These are phyloP conservation scores for Stagonosporopsis tanaceti DNA, from an alignment of 2,329 filamentous ascomycete species.

Conservation along the genomic window DNA sequence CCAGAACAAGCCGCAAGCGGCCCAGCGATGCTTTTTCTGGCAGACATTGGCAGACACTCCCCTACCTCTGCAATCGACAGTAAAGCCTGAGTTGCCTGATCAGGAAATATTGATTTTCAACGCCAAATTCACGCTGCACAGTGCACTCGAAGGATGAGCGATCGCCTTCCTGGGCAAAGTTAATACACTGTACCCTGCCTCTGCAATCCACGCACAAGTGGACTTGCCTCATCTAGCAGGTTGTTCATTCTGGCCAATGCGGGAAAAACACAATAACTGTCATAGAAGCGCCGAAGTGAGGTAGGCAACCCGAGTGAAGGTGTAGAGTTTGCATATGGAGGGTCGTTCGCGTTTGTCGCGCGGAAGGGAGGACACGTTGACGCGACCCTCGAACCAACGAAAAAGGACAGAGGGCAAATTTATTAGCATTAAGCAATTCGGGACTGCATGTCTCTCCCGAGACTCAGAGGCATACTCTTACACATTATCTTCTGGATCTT, in stretches of 20 bases:
- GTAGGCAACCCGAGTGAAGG: not conserved
- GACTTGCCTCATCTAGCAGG: constrained; percentile 1
- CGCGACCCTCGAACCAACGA: not conserved
- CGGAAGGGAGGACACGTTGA: not conserved
- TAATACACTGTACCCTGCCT: constrained; percentile 1
- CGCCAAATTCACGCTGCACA: not conserved
- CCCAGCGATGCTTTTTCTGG: constrained; percentile 8
- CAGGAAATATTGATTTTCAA: not conserved
- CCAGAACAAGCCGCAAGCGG: not conserved
- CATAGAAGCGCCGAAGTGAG: not conserved
- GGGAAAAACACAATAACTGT: too few relatives aligned
- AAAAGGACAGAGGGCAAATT: not conserved
- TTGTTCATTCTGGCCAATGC: not conserved
- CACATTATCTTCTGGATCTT: not conserved
- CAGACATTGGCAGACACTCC: constrained; percentile 6
- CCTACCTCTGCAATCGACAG: constrained; percentile 12
- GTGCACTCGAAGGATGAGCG: constrained; percentile 2
- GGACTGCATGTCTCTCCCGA: not conserved
- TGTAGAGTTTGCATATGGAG: not conserved
- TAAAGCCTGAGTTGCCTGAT: constrained; percentile 1
- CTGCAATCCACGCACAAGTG: not conserved
- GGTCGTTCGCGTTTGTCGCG: not conserved
- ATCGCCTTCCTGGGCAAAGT: not conserved
- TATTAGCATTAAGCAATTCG: not conserved
- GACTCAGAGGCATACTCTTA: not conserved